Evolutionary conservation across 805 yeast genomes (phyloP).

Genomic region (Ogataea trehaloabstinens): DNA sequence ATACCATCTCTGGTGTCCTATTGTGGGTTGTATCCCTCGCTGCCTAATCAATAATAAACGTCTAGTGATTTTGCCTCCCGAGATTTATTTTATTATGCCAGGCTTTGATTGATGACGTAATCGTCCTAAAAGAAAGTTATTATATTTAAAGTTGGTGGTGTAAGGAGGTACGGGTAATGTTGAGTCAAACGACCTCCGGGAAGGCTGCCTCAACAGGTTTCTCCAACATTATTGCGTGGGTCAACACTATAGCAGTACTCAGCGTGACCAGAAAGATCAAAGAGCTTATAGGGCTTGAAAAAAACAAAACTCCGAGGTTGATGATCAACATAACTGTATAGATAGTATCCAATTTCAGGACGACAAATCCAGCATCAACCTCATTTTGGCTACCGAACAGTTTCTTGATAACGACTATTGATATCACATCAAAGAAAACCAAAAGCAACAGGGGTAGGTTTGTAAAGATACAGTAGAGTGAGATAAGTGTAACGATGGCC

Average conservation of each 20-base stretch:
- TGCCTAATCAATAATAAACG: too few relatives aligned
- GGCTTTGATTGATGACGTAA: too few relatives aligned
- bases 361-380: slow-evolving; percentile 42
- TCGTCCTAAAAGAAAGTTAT: too few relatives aligned
- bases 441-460: slow-evolving; percentile 80
- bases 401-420: slow-evolving; percentile 41
- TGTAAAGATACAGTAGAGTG: slow-evolving; percentile 79
- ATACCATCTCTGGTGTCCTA: too few relatives aligned
- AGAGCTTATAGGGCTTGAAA: slow-evolving; percentile 88
- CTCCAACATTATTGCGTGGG: slow-evolving; percentile 90
- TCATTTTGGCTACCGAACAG: slow-evolving; percentile 26
- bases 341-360: slow-evolving; percentile 72
- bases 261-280: slow-evolving; percentile 91
- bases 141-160: too few relatives aligned
- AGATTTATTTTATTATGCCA: too few relatives aligned
- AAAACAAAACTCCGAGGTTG: slow-evolving; percentile 48
- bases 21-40: too few relatives aligned
- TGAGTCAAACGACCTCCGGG: slow-evolving; percentile 59
- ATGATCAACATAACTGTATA: slow-evolving; percentile 80
- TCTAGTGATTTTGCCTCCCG: too few relatives aligned
- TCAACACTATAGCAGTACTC: slow-evolving; percentile 69
- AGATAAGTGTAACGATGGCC: slow-evolving; percentile 60
- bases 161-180: too few relatives aligned
- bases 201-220: slow-evolving; percentile 95
- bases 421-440: slow-evolving; percentile 44